Conservation (phyloP, 164 flowering plant genomes). For the Dillenia turbinata region DNA sequence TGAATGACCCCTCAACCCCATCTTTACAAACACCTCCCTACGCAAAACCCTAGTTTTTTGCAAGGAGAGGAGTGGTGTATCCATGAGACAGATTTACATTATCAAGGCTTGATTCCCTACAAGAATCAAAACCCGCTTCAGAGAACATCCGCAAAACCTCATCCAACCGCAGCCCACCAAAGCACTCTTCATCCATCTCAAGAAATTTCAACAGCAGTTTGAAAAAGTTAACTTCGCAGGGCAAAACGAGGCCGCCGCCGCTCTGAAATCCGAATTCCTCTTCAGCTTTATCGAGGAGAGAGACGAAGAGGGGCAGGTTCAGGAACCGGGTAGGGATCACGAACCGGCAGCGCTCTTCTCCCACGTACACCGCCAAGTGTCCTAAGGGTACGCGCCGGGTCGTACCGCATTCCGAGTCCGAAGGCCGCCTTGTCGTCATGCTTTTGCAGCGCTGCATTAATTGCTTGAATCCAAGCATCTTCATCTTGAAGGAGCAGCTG, state of each 20-base stretch:
- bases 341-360: constrained; percentile 21
- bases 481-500: too few species aligned
- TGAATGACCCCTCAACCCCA: too few species aligned
- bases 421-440: too few species aligned
- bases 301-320: constrained; percentile 25
- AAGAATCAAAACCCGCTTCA: background rate
- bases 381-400: constrained; percentile 13
- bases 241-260: constrained; percentile 22
- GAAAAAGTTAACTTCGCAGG: constrained; percentile 26
- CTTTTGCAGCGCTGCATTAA: too few species aligned
- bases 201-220: constrained; percentile 8
- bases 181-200: constrained; percentile 17
- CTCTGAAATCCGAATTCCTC: constrained; percentile 12
- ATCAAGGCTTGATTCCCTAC: background rate
- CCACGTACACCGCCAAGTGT: constrained; percentile 21
- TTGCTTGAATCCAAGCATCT: too few species aligned
- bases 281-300: constrained; percentile 10
- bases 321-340: constrained; percentile 28
- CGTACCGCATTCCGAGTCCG: background rate
- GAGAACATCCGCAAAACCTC: constrained; percentile 15
- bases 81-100: background rate
- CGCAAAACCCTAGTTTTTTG: constrained; percentile 9
- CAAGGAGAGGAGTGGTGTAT: background rate
- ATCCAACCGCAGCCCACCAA: constrained; percentile 9
- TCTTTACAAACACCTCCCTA: too few species aligned